These are phyloP conservation scores for Trichoderma pleuroti DNA, from an alignment of 2,329 filamentous ascomycete species.

Conservation along the genomic window DNA sequence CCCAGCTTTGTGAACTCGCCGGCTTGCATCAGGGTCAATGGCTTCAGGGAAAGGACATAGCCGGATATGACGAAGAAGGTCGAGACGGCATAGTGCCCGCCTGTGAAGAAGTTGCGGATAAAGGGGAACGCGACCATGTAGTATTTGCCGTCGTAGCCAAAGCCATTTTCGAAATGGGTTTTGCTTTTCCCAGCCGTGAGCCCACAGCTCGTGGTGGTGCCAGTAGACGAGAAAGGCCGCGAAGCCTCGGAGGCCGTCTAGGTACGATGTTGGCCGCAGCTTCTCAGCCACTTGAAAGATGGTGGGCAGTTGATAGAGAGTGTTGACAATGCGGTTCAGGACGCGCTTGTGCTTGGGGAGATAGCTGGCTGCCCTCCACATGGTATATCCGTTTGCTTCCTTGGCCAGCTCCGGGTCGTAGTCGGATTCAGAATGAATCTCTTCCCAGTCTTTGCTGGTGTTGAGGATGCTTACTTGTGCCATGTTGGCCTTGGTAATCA, in stretches of 20 bases:
- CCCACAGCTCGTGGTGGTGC: conserved; percentile 59
- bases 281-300: conserved; percentile 21
- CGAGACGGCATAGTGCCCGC: conserved; percentile 58
- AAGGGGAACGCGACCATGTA: conserved; percentile 52
- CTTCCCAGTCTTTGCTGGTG: conserved; percentile 33
- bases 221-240: conserved; percentile 64
- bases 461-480: conserved; percentile 34
- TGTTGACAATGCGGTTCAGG: conserved; percentile 1
- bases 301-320: not conserved
- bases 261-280: conserved; percentile 52
- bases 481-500: conserved; percentile 27
- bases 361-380: conserved; percentile 29
- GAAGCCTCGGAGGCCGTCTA: conserved; percentile 63
- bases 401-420: conserved; percentile 23
- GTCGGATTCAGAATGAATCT: conserved; percentile 25
- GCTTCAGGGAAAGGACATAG: conserved; percentile 53
- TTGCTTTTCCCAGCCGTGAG: conserved; percentile 41
- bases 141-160: conserved; percentile 46
- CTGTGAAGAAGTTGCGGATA: conserved; percentile 57
- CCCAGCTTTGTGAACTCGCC: conserved; percentile 41
- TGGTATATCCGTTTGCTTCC: conserved; percentile 23
- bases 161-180: conserved; percentile 51
- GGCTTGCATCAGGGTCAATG: conserved; percentile 44
- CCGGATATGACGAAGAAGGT: conserved; percentile 57
- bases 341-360: not conserved